Evolutionary conservation across 2,329 filamentous ascomycete species (phyloP), one percentile per base, ranked within the genome.

Genomic region (Massarina eburnea): DNA sequence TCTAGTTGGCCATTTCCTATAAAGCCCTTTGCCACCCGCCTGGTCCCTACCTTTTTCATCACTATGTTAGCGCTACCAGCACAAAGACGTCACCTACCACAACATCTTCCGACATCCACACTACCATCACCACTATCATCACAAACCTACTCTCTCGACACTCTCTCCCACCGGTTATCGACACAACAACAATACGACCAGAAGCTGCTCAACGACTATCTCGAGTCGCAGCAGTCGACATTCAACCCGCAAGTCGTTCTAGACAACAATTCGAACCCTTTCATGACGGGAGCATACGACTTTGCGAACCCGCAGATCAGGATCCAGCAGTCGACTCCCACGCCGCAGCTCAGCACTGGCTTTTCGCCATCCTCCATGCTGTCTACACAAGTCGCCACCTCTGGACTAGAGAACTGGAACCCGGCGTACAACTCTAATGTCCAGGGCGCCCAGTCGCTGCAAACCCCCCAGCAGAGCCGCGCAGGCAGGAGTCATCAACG

Each of bases 301-400:
- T 67, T 65, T 45, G 52, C 59, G 39, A 69, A 65, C 45, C 70
- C 70, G 40, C 53, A 67, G 22, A 71, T 72, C 48, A 61, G 70
- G 45, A 63, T 73, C 22, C 69, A 72, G 48, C 69, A 72, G 49
- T 71, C 69, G 51, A 71, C 69, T 18, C 69, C 70, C 14, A 66
- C 62, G 34, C 64, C 70, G 20, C 67, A 71, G 45, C 46, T 61
- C 26, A 41, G 59, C 7, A 35, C 64, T 14, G 62, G 33, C 67
- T 70, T 64, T 56, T 67, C 27, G 49, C 59, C n/a, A 46, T 55
- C 21, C 41, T 15, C 41, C 9, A 68, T 70, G 66, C 58, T 67
- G 27, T 53, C 61, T 14, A 49, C 57, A 9, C 41, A 32, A 37
- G 55, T 30, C 58, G 55, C 52, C 57, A 58, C 50, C 48, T 48